Percentiles rank a stretch among this genome's conserved stretches.
Conservation (phyloP, 208 protist species). For the Wallacemonas sp. region DNA sequence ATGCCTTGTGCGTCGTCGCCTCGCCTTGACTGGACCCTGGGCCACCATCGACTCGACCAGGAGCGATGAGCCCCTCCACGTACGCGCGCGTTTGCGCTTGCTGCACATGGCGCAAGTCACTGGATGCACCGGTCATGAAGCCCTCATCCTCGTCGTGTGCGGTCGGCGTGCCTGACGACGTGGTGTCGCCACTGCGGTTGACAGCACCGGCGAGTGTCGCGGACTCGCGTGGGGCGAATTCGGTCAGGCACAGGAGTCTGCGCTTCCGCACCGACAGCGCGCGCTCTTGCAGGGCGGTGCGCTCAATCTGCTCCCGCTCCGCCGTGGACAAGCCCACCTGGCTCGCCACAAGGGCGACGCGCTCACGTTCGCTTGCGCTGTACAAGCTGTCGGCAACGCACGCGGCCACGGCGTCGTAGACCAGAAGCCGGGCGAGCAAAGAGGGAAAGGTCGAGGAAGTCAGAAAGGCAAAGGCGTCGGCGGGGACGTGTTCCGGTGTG, state of each 20-base stretch:
- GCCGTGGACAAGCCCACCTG: slow-evolving; percentile 59
- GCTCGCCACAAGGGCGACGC: slow-evolving; percentile 50
- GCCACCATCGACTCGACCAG: too few species aligned
- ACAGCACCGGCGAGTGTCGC: neutral
- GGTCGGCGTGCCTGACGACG: neutral
- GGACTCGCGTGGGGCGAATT: neutral
- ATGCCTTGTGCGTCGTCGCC: too few species aligned
- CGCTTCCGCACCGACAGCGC: slow-evolving; percentile 56
- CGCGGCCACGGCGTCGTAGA: slow-evolving; percentile 69
- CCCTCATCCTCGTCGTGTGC: neutral
- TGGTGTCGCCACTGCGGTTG: neutral
- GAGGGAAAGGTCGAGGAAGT: slow-evolving; percentile 43
- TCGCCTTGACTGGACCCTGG: too few species aligned
- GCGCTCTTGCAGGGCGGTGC: slow-evolving; percentile 52
- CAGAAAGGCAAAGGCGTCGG: slow-evolving; percentile 29
- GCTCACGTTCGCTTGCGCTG: slow-evolving; percentile 39
- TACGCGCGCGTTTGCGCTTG: neutral
- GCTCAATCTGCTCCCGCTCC: slow-evolving; percentile 66
- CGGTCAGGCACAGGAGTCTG: slow-evolving; percentile 24
- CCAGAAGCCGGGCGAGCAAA: slow-evolving; percentile 42
- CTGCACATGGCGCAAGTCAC: neutral
- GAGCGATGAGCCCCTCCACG: neutral
- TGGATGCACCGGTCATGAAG: neutral
- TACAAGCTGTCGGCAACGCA: slow-evolving; percentile 61
- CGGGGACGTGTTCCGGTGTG: neutral